Conservation (phyloP, 495 filamentous ascomycete genomes). For the Tuber calosporum region DNA sequence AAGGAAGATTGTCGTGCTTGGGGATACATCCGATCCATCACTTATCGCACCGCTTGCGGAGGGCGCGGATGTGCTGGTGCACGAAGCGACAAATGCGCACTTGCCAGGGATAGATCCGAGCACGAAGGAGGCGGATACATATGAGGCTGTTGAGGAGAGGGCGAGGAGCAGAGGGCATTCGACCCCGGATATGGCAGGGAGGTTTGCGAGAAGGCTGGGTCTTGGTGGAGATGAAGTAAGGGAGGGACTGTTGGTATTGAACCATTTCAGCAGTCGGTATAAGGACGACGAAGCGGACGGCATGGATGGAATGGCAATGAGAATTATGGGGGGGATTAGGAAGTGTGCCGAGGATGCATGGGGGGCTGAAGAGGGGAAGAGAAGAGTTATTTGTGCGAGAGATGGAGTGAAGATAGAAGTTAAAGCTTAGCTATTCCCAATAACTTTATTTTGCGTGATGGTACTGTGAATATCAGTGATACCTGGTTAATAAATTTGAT, state of each 20-base stretch:
- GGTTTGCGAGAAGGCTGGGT: slow-evolving; percentile 26
- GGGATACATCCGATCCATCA: slow-evolving; percentile 34
- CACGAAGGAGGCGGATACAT: slow-evolving; percentile 27
- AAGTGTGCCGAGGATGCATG: slow-evolving; percentile 30
- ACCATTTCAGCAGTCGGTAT: slow-evolving; percentile 36
- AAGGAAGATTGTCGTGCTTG: slow-evolving; percentile 31
- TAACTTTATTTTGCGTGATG: background rate
- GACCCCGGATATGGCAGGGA: slow-evolving; percentile 37
- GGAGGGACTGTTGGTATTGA: slow-evolving; percentile 25
- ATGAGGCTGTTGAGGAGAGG: slow-evolving; percentile 18
- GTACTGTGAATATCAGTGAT: background rate
- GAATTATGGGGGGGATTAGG: slow-evolving; percentile 23
- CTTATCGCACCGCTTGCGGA: slow-evolving; percentile 24
- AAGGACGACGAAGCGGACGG: slow-evolving; percentile 36
- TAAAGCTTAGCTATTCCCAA: slow-evolving; percentile 6
- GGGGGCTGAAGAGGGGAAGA: slow-evolving; percentile 2
- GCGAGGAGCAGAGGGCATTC: slow-evolving; percentile 31
- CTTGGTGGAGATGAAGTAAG: slow-evolving; percentile 10
- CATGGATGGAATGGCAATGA: slow-evolving; percentile 18
- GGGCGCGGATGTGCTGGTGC: slow-evolving; percentile 28
- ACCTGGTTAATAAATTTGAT: too few species aligned
- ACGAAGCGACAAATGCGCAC: slow-evolving; percentile 37
- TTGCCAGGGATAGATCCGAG: slow-evolving; percentile 25
- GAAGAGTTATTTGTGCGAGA: slow-evolving; percentile 31
- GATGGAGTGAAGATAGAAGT: slow-evolving; percentile 33